These are phyloP conservation scores for Raddia guianensis DNA, from an alignment of 176 grass and related monocot species.

Conservation along the genomic window DNA sequence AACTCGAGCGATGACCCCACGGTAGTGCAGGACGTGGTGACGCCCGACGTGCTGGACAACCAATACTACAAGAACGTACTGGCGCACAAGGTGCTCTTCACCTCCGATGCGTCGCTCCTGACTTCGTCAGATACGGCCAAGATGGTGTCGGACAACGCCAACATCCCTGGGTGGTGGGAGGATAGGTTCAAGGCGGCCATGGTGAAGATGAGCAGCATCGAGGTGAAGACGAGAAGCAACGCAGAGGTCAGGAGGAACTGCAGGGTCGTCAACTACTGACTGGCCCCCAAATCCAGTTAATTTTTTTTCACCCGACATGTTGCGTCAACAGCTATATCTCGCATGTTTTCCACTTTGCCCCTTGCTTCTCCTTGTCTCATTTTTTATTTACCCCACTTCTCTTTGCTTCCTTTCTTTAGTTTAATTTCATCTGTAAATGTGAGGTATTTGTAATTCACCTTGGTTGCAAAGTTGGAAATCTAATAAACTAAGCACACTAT, in stretches of 20 bases:
- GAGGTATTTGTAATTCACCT: not conserved
- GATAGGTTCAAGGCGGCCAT: slow-evolving; percentile 41
- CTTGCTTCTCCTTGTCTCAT: too few species aligned
- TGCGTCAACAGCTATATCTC: too few species aligned
- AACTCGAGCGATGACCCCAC: slow-evolving; percentile 33
- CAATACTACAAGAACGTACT: slow-evolving; percentile 53
- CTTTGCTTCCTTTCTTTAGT: too few species aligned
- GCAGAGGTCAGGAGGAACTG: slow-evolving; percentile 53
- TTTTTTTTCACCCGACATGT: too few species aligned
- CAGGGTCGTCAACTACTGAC: slow-evolving; percentile 25
- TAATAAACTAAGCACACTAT: not conserved
- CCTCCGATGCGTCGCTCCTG: slow-evolving; percentile 48
- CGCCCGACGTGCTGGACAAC: slow-evolving; percentile 35
- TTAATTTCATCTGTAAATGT: too few species aligned
- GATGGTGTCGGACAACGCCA: slow-evolving; percentile 33
- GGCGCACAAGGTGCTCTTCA: slow-evolving; percentile 36
- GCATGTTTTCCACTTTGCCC: too few species aligned
- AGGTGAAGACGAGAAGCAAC: slow-evolving; percentile 33
- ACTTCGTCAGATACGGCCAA: slow-evolving; percentile 16
- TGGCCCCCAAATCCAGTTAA: too few species aligned
- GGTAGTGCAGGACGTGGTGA: slow-evolving; percentile 31
- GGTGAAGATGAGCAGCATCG: slow-evolving; percentile 49
- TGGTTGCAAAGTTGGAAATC: not conserved
- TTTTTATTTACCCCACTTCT: too few species aligned
- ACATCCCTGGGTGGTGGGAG: slow-evolving; percentile 33